Percentiles rank a stretch among this genome's conserved stretches.
Conservation (phyloP, 2,329 filamentous ascomycete species). For the Fusarium sp. region DNA sequence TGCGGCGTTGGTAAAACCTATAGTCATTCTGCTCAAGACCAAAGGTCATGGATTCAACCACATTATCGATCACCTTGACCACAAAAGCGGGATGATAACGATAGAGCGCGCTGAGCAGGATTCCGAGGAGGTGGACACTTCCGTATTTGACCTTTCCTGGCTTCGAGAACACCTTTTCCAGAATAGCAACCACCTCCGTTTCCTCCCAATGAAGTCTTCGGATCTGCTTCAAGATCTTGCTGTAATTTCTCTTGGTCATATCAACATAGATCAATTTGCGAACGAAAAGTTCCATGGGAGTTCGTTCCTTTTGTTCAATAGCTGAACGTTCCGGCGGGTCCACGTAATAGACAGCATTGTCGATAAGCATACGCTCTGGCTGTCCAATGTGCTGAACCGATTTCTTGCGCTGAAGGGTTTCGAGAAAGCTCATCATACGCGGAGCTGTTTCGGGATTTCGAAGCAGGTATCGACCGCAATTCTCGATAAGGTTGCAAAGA, state of each 20-base stretch:
- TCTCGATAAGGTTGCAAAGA: constrained; percentile 94
- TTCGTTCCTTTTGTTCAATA: constrained; percentile 96
- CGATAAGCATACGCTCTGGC: constrained; percentile 96
- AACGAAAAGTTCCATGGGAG: constrained; percentile 91
- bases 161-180: constrained; percentile 94
- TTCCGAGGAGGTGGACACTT: constrained; percentile 92
- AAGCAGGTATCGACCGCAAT: constrained; percentile 93
- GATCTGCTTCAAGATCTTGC: constrained; percentile 93
- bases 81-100: constrained; percentile 93
- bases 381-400: constrained; percentile 93
- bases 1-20: constrained; percentile 93
- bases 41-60: constrained; percentile 87
- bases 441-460: constrained; percentile 93
- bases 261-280: constrained; percentile 93
- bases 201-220: constrained; percentile 98
- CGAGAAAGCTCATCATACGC: constrained; percentile 92
- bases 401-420: constrained; percentile 96
- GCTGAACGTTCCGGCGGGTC: constrained; percentile 93
- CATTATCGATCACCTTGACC: constrained; percentile 88
- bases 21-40: constrained; percentile 97
- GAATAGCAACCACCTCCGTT: constrained; percentile 79
- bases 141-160: constrained; percentile 98
- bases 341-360: constrained; percentile 98
- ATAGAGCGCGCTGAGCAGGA: constrained; percentile 87
- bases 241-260: constrained; percentile 92